A percentile compares a stretch with the other conserved stretches of the same genome.
phyloP scores from a whole-genome alignment of 768 basidiomycete genomes.

The Calvatia gigantea region DNA sequence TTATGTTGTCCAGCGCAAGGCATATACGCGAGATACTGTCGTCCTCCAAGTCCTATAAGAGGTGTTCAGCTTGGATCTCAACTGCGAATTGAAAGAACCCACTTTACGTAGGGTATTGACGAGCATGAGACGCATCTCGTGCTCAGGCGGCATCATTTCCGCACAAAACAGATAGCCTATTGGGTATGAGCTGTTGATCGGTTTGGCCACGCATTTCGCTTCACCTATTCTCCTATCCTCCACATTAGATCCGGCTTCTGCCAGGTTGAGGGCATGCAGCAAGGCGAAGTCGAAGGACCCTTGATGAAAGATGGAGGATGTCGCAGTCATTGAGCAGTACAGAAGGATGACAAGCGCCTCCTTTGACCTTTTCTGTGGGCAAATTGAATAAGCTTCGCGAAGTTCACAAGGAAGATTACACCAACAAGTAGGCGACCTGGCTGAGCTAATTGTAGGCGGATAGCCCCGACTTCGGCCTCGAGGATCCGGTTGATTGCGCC shows the following conservation, averaged over 20 bases:
- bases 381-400: conserved; percentile 14
- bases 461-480: conserved; percentile 50
- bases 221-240: conserved; percentile 70
- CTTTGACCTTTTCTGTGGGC: conserved; percentile 54
- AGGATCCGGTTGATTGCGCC: conserved; percentile 62
- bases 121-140: conserved; percentile 79
- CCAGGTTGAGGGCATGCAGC: conserved; percentile 71
- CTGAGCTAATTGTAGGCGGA: conserved; percentile 50
- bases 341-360: conserved; percentile 67
- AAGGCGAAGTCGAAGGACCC: conserved; percentile 69
- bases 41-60: conserved; percentile 67
- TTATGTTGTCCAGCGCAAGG: conserved; percentile 69
- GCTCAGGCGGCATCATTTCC: conserved; percentile 62
- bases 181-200: conserved; percentile 2
- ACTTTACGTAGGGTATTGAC: conserved; percentile 87
- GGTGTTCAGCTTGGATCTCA: not conserved
- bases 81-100: conserved; percentile 4
- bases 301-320: conserved; percentile 35
- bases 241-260: conserved; percentile 60
- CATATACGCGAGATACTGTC: conserved; percentile 51
- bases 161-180: conserved; percentile 78
- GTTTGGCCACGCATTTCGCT: conserved; percentile 8
- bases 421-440: conserved; percentile 53
- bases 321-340: conserved; percentile 58
- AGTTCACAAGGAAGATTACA: conserved; percentile 17